Evolutionary conservation across 2,329 filamentous ascomycete genomes (phyloP).

Genomic region (Onygena corvina): DNA sequence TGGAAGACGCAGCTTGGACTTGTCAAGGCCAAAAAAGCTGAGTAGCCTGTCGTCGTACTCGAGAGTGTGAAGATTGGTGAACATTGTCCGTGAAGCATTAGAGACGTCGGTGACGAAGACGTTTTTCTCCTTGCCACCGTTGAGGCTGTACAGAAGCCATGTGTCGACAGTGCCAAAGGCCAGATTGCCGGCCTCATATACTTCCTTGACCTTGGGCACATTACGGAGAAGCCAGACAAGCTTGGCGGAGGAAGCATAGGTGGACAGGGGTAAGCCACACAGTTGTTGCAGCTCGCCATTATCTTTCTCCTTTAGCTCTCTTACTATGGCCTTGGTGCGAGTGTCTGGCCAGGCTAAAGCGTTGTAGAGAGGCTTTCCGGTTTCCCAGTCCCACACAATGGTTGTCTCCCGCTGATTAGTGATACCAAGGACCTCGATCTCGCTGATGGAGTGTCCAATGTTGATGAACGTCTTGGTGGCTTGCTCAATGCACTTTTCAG

Average conservation of each 20-base stretch:
- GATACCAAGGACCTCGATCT: conserved; percentile 68
- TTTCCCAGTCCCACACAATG: conserved; percentile 69
- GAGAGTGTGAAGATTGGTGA: conserved; percentile 74
- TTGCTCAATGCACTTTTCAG: conserved; percentile 66
- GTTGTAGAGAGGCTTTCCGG: conserved; percentile 68
- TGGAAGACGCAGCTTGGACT: conserved; percentile 59
- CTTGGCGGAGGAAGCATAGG: conserved; percentile 78
- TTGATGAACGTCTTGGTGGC: conserved; percentile 59
- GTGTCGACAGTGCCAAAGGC: conserved; percentile 80
- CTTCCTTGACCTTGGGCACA: conserved; percentile 53
- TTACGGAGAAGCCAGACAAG: conserved; percentile 71
- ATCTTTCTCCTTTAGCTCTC: conserved; percentile 58
- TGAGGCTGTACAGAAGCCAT: conserved; percentile 73
- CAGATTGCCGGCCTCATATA: conserved; percentile 63
- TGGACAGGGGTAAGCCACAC: conserved; percentile 73
- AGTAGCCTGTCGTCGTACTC: conserved; percentile 68
- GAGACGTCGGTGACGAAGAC: conserved; percentile 74
- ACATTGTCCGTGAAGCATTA: conserved; percentile 86
- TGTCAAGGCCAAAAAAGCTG: conserved; percentile 66
- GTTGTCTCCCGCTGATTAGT: conserved; percentile 87
- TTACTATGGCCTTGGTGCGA: conserved; percentile 61
- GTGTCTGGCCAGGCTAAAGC: conserved; percentile 89
- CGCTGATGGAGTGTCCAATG: conserved; percentile 53
- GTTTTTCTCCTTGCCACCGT: conserved; percentile 52
- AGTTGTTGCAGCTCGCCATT: conserved; percentile 57